Conservation (phyloP, 2,329 filamentous ascomycete species). For the Phaeosphaeria sp. region DNA sequence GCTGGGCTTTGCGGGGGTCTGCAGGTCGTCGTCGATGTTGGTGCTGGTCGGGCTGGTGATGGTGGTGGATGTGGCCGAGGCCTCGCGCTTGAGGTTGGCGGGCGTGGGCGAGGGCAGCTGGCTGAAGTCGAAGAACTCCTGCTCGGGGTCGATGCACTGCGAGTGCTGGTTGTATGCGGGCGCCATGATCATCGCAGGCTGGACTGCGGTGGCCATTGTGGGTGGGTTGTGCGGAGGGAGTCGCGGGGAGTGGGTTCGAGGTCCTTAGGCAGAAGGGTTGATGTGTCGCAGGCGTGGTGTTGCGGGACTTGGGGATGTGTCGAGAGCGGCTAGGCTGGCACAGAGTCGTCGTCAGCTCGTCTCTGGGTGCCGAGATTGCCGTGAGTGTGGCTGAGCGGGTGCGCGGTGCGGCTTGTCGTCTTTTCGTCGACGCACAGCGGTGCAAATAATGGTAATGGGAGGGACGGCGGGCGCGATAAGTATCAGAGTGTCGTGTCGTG, state of each 20-base stretch:
- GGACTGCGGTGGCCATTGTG: constrained; percentile 46
- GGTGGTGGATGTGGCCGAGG: constrained; percentile 59
- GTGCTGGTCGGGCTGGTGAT: constrained; percentile 62
- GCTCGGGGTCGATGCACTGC: constrained; percentile 50
- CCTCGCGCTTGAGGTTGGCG: constrained; percentile 56
- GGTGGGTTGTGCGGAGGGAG: constrained; percentile 18
- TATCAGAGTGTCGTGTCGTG: constrained; percentile 4
- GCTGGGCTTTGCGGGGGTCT: constrained; percentile 77
- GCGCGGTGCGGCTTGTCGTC: constrained; percentile 1
- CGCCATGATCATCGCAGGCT: constrained; percentile 45
- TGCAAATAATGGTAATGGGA: constrained; percentile 1
- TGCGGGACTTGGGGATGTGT: constrained; percentile 20
- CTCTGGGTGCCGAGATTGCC: constrained; percentile 27
- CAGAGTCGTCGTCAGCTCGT: constrained; percentile 47
- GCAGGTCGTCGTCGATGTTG: constrained; percentile 60
- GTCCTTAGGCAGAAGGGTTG: constrained; percentile 37
- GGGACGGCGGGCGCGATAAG: constrained; percentile 1
- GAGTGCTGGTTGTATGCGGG: constrained; percentile 37
- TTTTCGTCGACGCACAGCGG: background rate
- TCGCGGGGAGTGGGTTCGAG: constrained; percentile 16
- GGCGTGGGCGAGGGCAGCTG: constrained; percentile 66
- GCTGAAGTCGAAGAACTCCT: constrained; percentile 63
- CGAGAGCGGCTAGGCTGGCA: constrained; percentile 40
- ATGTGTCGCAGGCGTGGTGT: constrained; percentile 29
- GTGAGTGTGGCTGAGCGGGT: constrained; percentile 39